Base-by-base conservation (phyloP, 768 basidiomycete species). In the Phallus indusiatus region DNA sequence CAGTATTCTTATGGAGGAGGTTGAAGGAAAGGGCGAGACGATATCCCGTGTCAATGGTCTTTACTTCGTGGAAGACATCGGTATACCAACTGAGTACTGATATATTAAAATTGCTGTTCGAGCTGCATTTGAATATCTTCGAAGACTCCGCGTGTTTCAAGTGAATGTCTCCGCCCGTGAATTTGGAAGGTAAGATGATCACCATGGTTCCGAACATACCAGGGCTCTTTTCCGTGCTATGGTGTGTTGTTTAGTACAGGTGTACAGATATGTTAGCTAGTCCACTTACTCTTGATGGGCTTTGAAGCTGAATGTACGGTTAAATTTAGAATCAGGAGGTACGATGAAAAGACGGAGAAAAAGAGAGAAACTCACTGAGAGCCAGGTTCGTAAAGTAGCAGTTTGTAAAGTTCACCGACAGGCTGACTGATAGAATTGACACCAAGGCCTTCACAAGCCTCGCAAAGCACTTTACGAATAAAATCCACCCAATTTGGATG, bases 1-100 rank as follows among this genome's bases (percentile, higher is more conserved):
- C 35, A 2, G 20, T 47, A 18, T 51, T 54, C 12, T 47, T 56
- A 22, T 63, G 52, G 16, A 57, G 22, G 22, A 64, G 63, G 50
- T 64, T 63, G 37, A 54, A 64, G 14, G 57, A 55, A 18, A 64
- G 63, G 16, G 63, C 62, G 16, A 63, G 53, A 17, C 62, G 63
- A n/a, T 64, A 64, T 1, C 63, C 63, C 16, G 35, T 51, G 17
- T 42, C 54, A 21, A 64, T 53, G 9, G 63, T 51, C n/a, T 64
- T 63, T 24, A 64, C 52, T 21, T 47, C 57, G 49, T 64, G 59
- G 18, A 7, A 49, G 12, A 64, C 63, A 50, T 64, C 63, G 21
- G 57, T 63, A 53, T 64, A 64, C 63, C 63, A 64, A 10, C 62
- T 58, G 34, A 63, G 47, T 6, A 59, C 59, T 16, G 64, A 28